Percentiles rank a stretch among this genome's conserved stretches.
phyloP scores from a whole-genome alignment of 2,329 filamentous ascomycete species.

The Aphanoascus verrucosus region DNA sequence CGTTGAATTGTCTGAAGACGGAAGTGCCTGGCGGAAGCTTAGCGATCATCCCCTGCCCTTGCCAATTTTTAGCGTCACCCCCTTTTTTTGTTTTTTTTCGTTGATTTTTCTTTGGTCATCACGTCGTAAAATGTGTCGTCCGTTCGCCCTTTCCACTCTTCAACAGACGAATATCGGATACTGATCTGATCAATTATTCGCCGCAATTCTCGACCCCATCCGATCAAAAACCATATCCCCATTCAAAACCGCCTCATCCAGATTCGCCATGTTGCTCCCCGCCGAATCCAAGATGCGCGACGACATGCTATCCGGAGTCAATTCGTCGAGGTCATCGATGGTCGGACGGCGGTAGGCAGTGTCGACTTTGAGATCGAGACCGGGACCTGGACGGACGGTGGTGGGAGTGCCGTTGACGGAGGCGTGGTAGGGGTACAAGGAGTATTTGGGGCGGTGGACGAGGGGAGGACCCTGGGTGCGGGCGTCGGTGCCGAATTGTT shows the following conservation, averaged over 20 bases:
- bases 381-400: conserved; percentile 13
- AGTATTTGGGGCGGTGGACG: conserved; percentile 29
- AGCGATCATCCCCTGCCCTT: neutral
- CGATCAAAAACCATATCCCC: conserved; percentile 35
- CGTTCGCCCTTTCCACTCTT: too few species aligned
- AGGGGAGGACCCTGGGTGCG: conserved; percentile 35
- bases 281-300: conserved; percentile 38
- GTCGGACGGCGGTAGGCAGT: conserved; percentile 28
- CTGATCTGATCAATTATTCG: neutral
- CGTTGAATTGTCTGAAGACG: too few species aligned
- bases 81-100: neutral
- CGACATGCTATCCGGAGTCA: conserved; percentile 41
- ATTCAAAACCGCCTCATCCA: conserved; percentile 31
- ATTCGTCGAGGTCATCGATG: conserved; percentile 34
- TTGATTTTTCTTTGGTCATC: neutral
- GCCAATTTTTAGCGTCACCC: neutral
- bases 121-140: neutral
- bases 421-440: conserved; percentile 19
- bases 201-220: conserved; percentile 32
- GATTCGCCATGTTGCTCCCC: conserved; percentile 29
- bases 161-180: too few species aligned
- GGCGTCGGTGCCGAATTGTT: conserved; percentile 48
- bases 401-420: conserved; percentile 20
- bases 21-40: too few species aligned
- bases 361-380: conserved; percentile 36